Evolutionary conservation across 305 asterid genomes (phyloP).

Genomic region (Fraxinus latifolia): DNA sequence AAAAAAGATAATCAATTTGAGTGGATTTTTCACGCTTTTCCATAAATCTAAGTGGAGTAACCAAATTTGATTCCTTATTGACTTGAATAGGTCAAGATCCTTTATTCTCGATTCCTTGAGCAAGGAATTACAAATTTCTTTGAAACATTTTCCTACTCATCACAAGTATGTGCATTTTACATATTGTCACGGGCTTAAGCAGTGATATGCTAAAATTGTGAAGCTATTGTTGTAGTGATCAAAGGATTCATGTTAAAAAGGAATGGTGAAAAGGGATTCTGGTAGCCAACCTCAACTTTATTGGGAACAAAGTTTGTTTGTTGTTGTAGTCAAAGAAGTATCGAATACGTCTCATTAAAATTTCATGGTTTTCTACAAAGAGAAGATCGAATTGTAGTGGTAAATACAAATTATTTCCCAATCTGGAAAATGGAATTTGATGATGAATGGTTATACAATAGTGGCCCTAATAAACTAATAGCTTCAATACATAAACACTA

Average conservation of each 20-base stretch:
- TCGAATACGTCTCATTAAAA: not conserved
- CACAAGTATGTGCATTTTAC: not conserved
- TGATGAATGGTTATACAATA: not conserved
- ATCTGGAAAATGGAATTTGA: not conserved
- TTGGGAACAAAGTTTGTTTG: not conserved
- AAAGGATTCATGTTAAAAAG: not conserved
- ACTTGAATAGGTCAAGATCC: not conserved
- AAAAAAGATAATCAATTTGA: not conserved
- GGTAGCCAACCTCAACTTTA: not conserved
- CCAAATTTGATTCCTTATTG: not conserved
- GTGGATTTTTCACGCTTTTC: not conserved
- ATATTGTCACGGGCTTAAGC: not conserved
- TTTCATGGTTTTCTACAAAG: not conserved
- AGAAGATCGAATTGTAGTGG: not conserved
- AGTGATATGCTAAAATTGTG: not conserved
- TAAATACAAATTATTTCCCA: not conserved
- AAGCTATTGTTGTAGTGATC: not conserved
- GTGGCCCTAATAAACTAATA: not conserved
- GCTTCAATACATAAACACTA: not conserved
- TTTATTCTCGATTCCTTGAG: not conserved
- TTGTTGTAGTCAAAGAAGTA: not conserved
- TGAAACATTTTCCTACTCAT: not conserved
- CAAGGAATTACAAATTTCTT: not conserved
- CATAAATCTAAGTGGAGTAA: not conserved
- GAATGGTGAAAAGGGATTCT: not conserved